A percentile compares a stretch with the other conserved stretches of the same genome.
Conservation (phyloP, 768 basidiomycete genomes). For the Boletus huronensis region DNA sequence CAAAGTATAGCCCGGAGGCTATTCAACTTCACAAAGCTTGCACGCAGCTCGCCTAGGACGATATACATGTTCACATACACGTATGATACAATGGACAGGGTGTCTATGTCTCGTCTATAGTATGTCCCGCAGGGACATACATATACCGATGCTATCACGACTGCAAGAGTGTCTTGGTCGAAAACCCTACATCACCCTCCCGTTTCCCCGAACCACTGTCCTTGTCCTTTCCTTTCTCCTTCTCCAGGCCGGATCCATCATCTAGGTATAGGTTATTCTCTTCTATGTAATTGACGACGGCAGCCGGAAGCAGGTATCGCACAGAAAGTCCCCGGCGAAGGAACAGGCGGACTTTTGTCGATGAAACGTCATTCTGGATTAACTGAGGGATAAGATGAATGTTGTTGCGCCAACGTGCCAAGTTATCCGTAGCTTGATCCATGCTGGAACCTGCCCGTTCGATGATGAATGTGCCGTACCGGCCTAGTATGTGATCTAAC, state of each 20-base stretch:
- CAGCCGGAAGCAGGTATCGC: conserved; percentile 86
- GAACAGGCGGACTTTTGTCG: conserved; percentile 86
- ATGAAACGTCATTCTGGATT: conserved; percentile 96
- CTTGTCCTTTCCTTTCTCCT: conserved; percentile 39
- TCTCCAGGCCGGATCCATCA: conserved; percentile 40
- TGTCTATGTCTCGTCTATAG: background rate
- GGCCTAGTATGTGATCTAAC: conserved; percentile 95
- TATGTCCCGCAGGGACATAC: background rate
- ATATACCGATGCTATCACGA: background rate
- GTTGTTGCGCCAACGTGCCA: conserved; percentile 76
- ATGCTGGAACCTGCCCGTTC: conserved; percentile 94
- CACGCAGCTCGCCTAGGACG: background rate
- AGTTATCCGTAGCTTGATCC: conserved; percentile 72
- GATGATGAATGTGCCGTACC: conserved; percentile 92
- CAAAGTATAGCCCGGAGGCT: background rate
- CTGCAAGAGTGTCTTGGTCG: conserved; percentile 10
- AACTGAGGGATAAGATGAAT: conserved; percentile 91
- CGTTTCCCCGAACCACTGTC: conserved; percentile 30
- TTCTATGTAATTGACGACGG: conserved; percentile 94
- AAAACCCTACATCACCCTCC: conserved; percentile 18
- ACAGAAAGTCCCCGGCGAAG: conserved; percentile 76
- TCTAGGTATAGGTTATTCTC: conserved; percentile 74
- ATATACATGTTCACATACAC: background rate
- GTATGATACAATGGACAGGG: conserved; percentile 1
- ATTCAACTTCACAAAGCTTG: background rate